Conservation (phyloP, 1,139 yeast genomes). For the Geotrichum candidum region DNA sequence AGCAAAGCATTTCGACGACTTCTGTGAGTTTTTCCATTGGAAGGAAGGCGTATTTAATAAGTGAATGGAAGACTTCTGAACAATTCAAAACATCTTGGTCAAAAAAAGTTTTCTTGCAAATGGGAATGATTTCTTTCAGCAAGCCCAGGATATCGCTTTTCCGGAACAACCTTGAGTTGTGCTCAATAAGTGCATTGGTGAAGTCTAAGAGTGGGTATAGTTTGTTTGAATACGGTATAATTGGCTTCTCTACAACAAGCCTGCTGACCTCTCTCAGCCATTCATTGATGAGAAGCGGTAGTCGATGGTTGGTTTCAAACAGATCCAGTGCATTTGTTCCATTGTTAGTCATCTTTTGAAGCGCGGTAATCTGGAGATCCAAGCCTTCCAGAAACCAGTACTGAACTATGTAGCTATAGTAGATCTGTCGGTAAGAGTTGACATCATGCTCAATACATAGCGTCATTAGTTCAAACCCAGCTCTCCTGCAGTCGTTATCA, state of each 20-base stretch:
- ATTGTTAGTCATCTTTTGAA: constrained; percentile 49
- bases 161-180: constrained; percentile 43
- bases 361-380: constrained; percentile 48
- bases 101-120: constrained; percentile 44
- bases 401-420: constrained; percentile 53
- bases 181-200: constrained; percentile 44
- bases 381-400: constrained; percentile 50
- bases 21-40: constrained; percentile 41
- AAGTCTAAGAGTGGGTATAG: constrained; percentile 38
- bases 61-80: constrained; percentile 44
- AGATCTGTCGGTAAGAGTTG: constrained; percentile 39
- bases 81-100: constrained; percentile 40
- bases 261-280: constrained; percentile 27
- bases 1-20: constrained; percentile 46
- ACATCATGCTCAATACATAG: constrained; percentile 44
- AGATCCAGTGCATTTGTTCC: constrained; percentile 60
- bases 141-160: constrained; percentile 22
- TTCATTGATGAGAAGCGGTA: constrained; percentile 39
- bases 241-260: constrained; percentile 14
- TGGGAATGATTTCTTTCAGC: constrained; percentile 37
- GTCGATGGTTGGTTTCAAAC: constrained; percentile 43
- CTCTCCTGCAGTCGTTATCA: constrained; percentile 43
- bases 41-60: constrained; percentile 45
- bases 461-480: constrained; percentile 48
- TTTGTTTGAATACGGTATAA: constrained; percentile 32